Conservation (phyloP, 2,329 filamentous ascomycete species). For the Aureobasidium sp. region DNA sequence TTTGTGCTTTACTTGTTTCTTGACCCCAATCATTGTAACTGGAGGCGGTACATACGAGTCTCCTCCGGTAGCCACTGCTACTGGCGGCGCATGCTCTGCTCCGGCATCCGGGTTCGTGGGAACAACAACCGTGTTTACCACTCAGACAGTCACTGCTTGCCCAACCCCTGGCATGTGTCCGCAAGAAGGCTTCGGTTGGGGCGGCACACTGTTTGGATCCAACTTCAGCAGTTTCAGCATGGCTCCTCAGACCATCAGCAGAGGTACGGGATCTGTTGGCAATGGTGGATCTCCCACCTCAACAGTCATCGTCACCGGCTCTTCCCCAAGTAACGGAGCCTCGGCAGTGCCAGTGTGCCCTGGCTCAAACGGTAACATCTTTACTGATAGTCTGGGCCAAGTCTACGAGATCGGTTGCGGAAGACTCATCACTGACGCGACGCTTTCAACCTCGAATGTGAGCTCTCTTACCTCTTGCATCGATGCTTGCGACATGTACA, state of each 20-base stretch:
- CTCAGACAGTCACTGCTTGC: conserved; percentile 27
- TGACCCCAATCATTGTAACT: conserved; percentile 24
- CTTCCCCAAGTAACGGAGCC: conserved; percentile 4
- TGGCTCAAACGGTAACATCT: conserved; percentile 20
- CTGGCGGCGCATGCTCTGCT: conserved; percentile 15
- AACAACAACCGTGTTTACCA: conserved; percentile 28
- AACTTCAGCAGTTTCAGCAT: conserved; percentile 11
- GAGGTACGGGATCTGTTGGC: neutral
- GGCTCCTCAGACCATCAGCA: conserved; percentile 2
- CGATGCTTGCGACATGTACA: conserved; percentile 28
- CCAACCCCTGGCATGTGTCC: conserved; percentile 25
- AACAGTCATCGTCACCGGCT: neutral
- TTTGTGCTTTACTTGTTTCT: conserved; percentile 26
- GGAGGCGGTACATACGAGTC: neutral
- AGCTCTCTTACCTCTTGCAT: conserved; percentile 24
- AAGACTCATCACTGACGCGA: conserved; percentile 20
- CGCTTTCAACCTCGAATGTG: conserved; percentile 21
- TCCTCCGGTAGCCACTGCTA: neutral
- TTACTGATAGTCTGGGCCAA: conserved; percentile 22
- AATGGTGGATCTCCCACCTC: neutral
- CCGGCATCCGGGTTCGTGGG: conserved; percentile 19
- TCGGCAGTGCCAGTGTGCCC: conserved; percentile 24
- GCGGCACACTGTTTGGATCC: conserved; percentile 4
- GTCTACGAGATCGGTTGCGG: conserved; percentile 25
- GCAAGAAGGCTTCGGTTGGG: conserved; percentile 11